Base-by-base conservation (phyloP, 2,329 filamentous ascomycete species). In the Simplicillium aogashimaense region DNA sequence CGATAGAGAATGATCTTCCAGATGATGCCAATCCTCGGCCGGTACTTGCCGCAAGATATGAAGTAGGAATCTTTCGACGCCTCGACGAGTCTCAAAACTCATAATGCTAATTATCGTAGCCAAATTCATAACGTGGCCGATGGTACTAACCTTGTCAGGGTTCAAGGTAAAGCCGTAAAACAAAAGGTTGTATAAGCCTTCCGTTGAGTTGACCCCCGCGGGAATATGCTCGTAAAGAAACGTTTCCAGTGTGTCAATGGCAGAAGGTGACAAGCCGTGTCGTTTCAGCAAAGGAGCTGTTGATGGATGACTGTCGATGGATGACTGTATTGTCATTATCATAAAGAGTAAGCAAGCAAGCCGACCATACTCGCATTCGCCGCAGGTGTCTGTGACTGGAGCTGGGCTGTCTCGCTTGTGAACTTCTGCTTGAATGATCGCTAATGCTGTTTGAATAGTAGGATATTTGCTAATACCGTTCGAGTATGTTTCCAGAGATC, bases 331-430 rank as follows among this genome's bases (percentile, higher is more conserved):
- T 10, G 15, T n/a, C 7, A 28, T 14, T 25, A n/a, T 8, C 14
- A 41, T 41, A 4, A 41, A 38, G 2, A 41, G 15, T 3, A 41
- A 18, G 16, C 40, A 41, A 2, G 40, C 35, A 6, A 41, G 30
- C 2, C 40, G 29, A 12, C 11, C 20, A 11, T 38, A 35, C 4
- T 41, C 39, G 2, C 13, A 3, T 6, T 29, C 16, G 35, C 28
- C 28, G 13, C 30, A 32, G 7, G 7, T 12, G 11, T 32, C 13
- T 13, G 5, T 12, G 30, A 7, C 30, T 32, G 30, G 30, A 15
- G 6, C 13, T 25, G 20, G 20, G 11, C 5, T 15, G 11, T 32
- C 15, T 32, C 7, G 12, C 30, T 13, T 12, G 13, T 6, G 11
- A 15, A 32, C 15, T n/a, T 13, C 30, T 5, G 30, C 5, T 7